Conservation (phyloP, 176 grass and related monocot species). For the Leersia perrieri region DNA sequence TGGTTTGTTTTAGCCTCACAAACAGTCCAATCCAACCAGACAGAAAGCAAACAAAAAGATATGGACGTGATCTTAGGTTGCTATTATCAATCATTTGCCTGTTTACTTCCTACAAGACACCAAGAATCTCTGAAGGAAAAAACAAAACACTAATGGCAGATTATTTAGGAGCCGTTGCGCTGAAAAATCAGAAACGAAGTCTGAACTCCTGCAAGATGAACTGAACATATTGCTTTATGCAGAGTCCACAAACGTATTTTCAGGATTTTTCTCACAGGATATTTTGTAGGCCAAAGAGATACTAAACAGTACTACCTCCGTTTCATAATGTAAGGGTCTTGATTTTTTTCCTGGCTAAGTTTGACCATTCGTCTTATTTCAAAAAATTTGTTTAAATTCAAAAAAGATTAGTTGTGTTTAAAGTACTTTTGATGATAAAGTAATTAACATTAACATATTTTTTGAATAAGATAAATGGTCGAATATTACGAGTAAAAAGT, state of each 20-base stretch:
- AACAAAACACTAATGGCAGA: background rate
- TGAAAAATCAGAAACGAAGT: background rate
- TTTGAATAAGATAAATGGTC: too few species aligned
- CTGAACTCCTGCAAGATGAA: constrained; percentile 6
- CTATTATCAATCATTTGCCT: constrained; percentile 43
- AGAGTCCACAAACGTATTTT: constrained; percentile 7
- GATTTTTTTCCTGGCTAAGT: too few species aligned
- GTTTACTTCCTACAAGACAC: constrained; percentile 55
- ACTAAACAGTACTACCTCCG: too few species aligned
- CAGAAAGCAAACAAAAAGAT: constrained; percentile 63
- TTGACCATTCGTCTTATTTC: too few species aligned
- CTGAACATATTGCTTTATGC: background rate
- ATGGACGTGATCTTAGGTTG: constrained; percentile 43
- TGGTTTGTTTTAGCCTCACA: constrained; percentile 30
- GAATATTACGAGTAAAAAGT: too few species aligned
- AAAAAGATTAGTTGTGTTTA: too few species aligned
- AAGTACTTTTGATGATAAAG: too few species aligned
- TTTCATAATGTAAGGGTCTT: too few species aligned
- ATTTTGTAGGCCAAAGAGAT: background rate
- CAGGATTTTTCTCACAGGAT: background rate
- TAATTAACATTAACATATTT: too few species aligned
- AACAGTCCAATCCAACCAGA: constrained; percentile 36
- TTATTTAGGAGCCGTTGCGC: background rate
- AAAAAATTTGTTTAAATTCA: too few species aligned
- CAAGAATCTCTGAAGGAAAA: constrained; percentile 49